Evolutionary conservation across 1,284 basidiomycete genomes (phyloP).

Genomic region (Cryptococcus sp.): DNA sequence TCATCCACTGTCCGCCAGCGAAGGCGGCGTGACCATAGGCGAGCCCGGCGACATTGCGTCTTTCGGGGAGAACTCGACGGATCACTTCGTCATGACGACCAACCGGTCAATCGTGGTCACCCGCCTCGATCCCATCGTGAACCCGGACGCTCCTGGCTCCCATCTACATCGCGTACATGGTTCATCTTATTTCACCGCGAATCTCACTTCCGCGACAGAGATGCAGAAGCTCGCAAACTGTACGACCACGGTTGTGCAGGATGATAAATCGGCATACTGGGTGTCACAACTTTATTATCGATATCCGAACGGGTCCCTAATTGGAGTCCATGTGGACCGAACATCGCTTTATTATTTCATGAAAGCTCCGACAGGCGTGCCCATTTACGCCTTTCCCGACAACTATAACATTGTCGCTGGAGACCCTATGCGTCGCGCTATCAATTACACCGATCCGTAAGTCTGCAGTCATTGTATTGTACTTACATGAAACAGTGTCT

Average conservation of each 20-base stretch:
- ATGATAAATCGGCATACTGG: slow-evolving; percentile 37
- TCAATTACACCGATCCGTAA: slow-evolving; percentile 20
- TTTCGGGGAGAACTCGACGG: slow-evolving; percentile 26
- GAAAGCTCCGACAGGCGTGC: slow-evolving; percentile 26
- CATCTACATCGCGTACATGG: slow-evolving; percentile 31
- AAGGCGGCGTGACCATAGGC: slow-evolving; percentile 26
- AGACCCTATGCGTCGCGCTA: slow-evolving; percentile 17
- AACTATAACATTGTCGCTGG: slow-evolving; percentile 30
- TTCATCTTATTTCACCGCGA: slow-evolving; percentile 23
- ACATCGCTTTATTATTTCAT: slow-evolving; percentile 32
- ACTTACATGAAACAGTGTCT: not conserved
- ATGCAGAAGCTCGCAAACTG: slow-evolving; percentile 24
- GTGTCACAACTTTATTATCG: slow-evolving; percentile 27
- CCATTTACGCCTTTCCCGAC: slow-evolving; percentile 29
- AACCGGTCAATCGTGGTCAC: slow-evolving; percentile 29
- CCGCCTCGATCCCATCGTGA: slow-evolving; percentile 29
- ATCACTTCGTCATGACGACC: slow-evolving; percentile 32
- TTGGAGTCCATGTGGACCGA: slow-evolving; percentile 13
- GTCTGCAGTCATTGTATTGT: not conserved
- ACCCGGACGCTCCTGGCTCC: slow-evolving; percentile 17
- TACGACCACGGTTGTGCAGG: slow-evolving; percentile 30
- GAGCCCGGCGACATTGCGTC: slow-evolving; percentile 20
- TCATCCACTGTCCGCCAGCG: slow-evolving; percentile 60
- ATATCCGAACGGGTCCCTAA: slow-evolving; percentile 23
- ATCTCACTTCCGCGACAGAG: slow-evolving; percentile 20